Conservation (phyloP, 805 yeast genomes). For the Candida ulmi region DNA sequence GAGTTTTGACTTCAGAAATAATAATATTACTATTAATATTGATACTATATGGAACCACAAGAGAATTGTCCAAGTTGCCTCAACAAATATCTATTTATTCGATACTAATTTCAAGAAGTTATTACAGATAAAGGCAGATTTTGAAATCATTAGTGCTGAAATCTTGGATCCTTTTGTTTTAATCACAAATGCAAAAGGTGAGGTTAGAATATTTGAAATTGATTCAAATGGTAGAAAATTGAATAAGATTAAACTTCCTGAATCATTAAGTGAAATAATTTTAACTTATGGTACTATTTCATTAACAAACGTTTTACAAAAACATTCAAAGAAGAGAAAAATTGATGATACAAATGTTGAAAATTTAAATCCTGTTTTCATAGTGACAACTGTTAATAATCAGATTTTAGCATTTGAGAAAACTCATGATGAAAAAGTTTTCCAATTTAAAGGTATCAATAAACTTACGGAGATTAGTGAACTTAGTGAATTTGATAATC, state of each 20-base stretch:
- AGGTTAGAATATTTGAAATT: constrained; percentile 51
- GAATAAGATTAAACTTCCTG: constrained; percentile 31
- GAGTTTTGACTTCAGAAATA: constrained; percentile 56
- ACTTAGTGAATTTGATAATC: constrained; percentile 27
- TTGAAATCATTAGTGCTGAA: constrained; percentile 59
- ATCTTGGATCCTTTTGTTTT: constrained; percentile 59
- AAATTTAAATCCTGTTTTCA: constrained; percentile 38
- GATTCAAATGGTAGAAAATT: constrained; percentile 30
- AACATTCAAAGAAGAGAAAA: constrained; percentile 21
- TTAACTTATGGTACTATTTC: constrained; percentile 67
- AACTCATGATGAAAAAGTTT: constrained; percentile 37
- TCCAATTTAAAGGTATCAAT: constrained; percentile 31
- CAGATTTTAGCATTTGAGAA: constrained; percentile 60
- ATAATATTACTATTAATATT: constrained; percentile 60
- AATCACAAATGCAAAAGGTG: constrained; percentile 65
- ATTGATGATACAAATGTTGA: constrained; percentile 21
- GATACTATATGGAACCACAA: constrained; percentile 52
- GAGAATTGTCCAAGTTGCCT: constrained; percentile 69
- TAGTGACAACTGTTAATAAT: constrained; percentile 74
- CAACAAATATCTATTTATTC: constrained; percentile 56
- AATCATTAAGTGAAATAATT: constrained; percentile 38
- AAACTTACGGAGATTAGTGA: constrained; percentile 34
- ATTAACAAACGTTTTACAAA: constrained; percentile 39
- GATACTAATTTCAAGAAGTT: constrained; percentile 53
- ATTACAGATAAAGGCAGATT: constrained; percentile 46